Conservation (phyloP, 495 filamentous ascomycete species). For the Lepraria neglecta region DNA sequence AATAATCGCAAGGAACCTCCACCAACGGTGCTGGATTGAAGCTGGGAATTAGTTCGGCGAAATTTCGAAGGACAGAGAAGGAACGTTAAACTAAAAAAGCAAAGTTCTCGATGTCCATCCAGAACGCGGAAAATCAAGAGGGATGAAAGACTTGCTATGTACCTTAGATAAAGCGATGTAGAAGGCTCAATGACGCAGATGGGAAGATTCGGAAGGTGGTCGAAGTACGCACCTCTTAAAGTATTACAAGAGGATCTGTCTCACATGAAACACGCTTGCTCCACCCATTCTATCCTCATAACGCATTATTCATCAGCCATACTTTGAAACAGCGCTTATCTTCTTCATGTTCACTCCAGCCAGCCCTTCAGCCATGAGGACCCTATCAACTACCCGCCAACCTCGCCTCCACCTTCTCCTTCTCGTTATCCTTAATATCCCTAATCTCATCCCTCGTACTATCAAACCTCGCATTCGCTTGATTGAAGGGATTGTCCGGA, state of each 20-base stretch:
- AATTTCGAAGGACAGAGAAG: too few relatives aligned
- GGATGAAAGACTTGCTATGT: too few relatives aligned
- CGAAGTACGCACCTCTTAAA: background rate
- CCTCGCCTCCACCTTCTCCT: slow-evolving; percentile 64
- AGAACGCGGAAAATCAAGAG: too few relatives aligned
- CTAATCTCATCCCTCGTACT: slow-evolving; percentile 71
- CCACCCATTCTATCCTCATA: slow-evolving; percentile 7
- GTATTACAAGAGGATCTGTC: background rate
- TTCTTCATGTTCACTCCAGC: too few relatives aligned
- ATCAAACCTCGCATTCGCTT: slow-evolving; percentile 65
- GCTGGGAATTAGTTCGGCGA: too few relatives aligned
- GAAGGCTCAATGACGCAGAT: too few relatives aligned
- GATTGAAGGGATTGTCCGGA: slow-evolving; percentile 91
- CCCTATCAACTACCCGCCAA: slow-evolving; percentile 37
- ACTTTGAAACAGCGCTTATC: slow-evolving; percentile 22
- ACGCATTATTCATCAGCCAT: background rate
- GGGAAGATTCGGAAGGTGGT: background rate
- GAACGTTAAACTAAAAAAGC: too few relatives aligned
- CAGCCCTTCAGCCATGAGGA: too few relatives aligned
- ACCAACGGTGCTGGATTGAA: too few relatives aligned
- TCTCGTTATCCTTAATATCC: slow-evolving; percentile 59
- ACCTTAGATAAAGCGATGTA: too few relatives aligned
- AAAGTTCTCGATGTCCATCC: too few relatives aligned
- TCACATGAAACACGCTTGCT: background rate
- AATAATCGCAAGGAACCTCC: too few relatives aligned